Percentiles rank a stretch among this genome's conserved stretches.
phyloP scores from a whole-genome alignment of 2,329 filamentous ascomycete genomes.

The Pestalotiopsis fici region DNA sequence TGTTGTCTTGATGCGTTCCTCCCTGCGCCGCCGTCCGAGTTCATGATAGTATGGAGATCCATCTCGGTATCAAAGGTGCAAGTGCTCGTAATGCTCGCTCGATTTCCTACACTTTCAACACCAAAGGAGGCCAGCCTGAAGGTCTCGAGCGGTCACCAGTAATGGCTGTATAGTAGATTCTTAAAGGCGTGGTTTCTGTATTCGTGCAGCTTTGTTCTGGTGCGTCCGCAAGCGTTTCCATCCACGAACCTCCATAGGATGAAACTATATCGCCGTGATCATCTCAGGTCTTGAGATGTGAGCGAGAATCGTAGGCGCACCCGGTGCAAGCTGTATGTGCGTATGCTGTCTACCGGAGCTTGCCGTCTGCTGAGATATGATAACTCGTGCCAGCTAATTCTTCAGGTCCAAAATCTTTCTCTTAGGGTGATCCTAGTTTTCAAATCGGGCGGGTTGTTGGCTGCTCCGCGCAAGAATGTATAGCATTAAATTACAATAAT shows the following conservation, averaged over 20 bases:
- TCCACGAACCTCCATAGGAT: neutral
- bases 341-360: neutral
- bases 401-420: neutral
- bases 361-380: neutral
- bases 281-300: neutral
- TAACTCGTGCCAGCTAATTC: neutral
- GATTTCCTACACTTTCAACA: neutral
- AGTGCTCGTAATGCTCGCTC: neutral
- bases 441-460: neutral
- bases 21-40: constrained; percentile 44
- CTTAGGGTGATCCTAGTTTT: neutral
- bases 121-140: neutral
- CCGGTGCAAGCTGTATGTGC: neutral
- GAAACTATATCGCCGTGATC: neutral
- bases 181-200: neutral
- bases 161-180: neutral
- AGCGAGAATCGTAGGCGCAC: neutral
- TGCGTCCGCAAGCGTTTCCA: neutral
- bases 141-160: neutral
- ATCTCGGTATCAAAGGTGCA: constrained; percentile 28
- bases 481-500: constrained; percentile 1
- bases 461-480: neutral
- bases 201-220: neutral
- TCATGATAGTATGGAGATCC: constrained; percentile 58
- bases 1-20: constrained; percentile 24